Evolutionary conservation across 2,329 filamentous ascomycete species (phyloP).

Genomic region (Colletotrichum melonis): DNA sequence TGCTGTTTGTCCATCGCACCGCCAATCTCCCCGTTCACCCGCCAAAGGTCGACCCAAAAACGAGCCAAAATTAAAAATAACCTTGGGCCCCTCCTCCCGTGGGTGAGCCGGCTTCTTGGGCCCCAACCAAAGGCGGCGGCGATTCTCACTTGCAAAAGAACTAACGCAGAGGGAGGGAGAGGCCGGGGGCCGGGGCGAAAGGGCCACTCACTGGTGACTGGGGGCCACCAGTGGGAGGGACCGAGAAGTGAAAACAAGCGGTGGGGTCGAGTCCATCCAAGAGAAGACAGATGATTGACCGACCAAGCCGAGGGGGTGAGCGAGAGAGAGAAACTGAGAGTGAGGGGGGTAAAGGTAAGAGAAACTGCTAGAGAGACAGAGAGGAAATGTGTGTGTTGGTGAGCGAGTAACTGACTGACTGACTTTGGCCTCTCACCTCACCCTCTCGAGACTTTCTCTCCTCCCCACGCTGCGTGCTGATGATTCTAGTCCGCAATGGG

Average conservation of each 20-base stretch:
- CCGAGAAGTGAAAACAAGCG: not conserved
- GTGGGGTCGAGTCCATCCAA: constrained; percentile 1
- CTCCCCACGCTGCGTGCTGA: not conserved
- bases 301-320: not conserved
- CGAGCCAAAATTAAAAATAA: constrained; percentile 28
- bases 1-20: not conserved
- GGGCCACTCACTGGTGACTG: not conserved
- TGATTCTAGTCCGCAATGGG: not conserved
- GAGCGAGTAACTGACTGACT: constrained; percentile 6
- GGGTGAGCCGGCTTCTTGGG: constrained; percentile 35
- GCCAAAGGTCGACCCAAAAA: constrained; percentile 13
- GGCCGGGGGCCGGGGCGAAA: constrained; percentile 5
- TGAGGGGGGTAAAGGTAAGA: not conserved
- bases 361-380: not conserved
- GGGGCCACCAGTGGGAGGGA: not conserved
- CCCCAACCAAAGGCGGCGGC: constrained; percentile 29
- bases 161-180: constrained; percentile 17
- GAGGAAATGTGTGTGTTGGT: not conserved
- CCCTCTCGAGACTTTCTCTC: constrained; percentile 10
- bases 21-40: constrained; percentile 16
- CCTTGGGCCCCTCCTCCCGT: constrained; percentile 27
- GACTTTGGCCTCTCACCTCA: constrained; percentile 1
- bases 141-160: constrained; percentile 6
- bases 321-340: constrained; percentile 10
- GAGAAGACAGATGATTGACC: not conserved